These are phyloP conservation scores for Dorcoceras hygrometricum DNA, from an alignment of 257 asterid species.

Conservation along the genomic window DNA sequence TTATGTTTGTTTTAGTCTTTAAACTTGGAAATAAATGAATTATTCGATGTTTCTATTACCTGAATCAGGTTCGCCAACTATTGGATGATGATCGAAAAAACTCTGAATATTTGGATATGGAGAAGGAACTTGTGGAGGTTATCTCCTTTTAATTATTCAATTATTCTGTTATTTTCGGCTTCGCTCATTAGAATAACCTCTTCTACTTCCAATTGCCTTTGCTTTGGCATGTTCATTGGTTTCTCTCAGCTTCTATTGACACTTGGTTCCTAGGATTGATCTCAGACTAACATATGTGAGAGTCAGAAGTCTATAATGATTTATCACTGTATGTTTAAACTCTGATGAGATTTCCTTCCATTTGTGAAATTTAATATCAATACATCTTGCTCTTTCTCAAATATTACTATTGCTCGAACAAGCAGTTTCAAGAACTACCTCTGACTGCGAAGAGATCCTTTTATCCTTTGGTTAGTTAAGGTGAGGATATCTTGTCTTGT, in stretches of 20 bases:
- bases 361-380: slow-evolving; percentile 25
- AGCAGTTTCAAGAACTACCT: slow-evolving; percentile 59
- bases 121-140: slow-evolving; percentile 97
- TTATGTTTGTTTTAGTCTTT: neutral
- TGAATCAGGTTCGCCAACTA: slow-evolving; percentile 62
- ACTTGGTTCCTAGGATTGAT: slow-evolving; percentile 17
- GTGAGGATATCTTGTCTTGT: slow-evolving; percentile 59
- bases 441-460: slow-evolving; percentile 53
- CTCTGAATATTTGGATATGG: slow-evolving; percentile 89
- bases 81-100: slow-evolving; percentile 75
- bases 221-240: neutral
- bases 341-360: slow-evolving; percentile 19
- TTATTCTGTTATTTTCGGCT: neutral
- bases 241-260: slow-evolving; percentile 2
- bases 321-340: slow-evolving; percentile 20
- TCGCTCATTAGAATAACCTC: neutral
- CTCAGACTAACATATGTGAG: slow-evolving; percentile 17
- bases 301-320: slow-evolving; percentile 1
- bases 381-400: slow-evolving; percentile 41
- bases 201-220: neutral
- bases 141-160: slow-evolving; percentile 19
- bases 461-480: slow-evolving; percentile 51
- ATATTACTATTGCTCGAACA: slow-evolving; percentile 50
- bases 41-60: neutral
- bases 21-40: slow-evolving; percentile 3